Evolutionary conservation across 495 filamentous ascomycete species (phyloP).

Genomic region (Staphylotrichum tortipilum): DNA sequence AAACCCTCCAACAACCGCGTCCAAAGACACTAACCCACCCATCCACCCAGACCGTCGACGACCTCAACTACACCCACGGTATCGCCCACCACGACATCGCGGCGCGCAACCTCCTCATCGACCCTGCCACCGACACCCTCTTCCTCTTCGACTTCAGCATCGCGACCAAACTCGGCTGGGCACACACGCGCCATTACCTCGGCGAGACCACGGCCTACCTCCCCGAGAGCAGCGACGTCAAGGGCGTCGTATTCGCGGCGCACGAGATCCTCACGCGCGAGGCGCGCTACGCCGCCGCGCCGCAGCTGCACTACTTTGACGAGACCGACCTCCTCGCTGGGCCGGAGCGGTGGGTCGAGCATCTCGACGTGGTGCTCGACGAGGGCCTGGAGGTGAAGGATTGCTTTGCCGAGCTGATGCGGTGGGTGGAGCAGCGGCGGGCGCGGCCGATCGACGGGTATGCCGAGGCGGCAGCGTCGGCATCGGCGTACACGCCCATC

Average conservation of each 20-base stretch:
- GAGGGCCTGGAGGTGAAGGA: constrained; percentile 2
- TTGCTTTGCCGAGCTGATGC: constrained; percentile 7
- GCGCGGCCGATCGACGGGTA: neutral
- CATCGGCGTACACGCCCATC: too few species aligned
- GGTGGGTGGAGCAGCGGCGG: constrained; percentile 4
- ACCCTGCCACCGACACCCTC: constrained; percentile 8
- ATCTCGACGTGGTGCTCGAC: constrained; percentile 21
- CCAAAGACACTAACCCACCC: too few species aligned
- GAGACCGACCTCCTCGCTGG: constrained; percentile 5
- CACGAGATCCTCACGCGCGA: constrained; percentile 37
- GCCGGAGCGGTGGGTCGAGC: constrained; percentile 15
- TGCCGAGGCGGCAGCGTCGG: neutral
- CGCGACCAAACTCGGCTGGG: constrained; percentile 9
- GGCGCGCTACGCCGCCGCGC: neutral
- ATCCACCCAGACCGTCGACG: constrained; percentile 23
- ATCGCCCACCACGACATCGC: constrained; percentile 21
- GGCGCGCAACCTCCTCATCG: constrained; percentile 9
- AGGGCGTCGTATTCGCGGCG: constrained; percentile 29
- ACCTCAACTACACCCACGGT: constrained; percentile 32
- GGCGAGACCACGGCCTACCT: neutral
- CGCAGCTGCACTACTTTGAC: neutral
- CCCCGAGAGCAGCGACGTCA: constrained; percentile 27
- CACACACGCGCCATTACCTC: neutral
- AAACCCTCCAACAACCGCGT: too few species aligned
- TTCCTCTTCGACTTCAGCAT: constrained; percentile 18